A percentile compares a stretch with the other conserved stretches of the same genome.
These are phyloP conservation scores for Trichoderma harzianum DNA, from an alignment of 2,329 filamentous ascomycete genomes.

Conservation along the genomic window DNA sequence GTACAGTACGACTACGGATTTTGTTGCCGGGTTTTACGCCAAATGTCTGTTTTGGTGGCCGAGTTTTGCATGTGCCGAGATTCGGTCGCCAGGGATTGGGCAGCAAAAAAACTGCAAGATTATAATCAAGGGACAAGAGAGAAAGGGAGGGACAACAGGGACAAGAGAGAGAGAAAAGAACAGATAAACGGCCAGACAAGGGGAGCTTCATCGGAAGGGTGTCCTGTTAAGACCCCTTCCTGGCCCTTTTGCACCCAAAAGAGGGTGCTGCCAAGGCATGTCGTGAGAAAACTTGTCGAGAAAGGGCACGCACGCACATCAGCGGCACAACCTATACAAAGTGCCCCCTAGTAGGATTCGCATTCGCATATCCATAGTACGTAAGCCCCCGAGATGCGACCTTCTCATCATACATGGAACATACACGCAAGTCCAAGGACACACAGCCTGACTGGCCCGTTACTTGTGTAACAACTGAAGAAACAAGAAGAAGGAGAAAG, in stretches of 20 bases:
- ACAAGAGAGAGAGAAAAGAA: neutral
- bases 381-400: neutral
- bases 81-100: neutral
- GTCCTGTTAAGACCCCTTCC: neutral
- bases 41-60: neutral
- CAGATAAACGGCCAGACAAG: neutral
- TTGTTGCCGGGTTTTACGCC: neutral
- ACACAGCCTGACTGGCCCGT: neutral
- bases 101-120: neutral
- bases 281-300: neutral
- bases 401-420: neutral
- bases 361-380: neutral
- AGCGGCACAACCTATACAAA: neutral
- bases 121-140: neutral
- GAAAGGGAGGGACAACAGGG: neutral
- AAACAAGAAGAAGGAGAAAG: neutral
- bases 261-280: neutral
- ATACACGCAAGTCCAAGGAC: neutral
- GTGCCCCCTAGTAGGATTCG: neutral
- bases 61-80: neutral
- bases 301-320: neutral
- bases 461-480: neutral
- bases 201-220: neutral
- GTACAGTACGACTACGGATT: neutral
- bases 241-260: neutral